Evolutionary conservation across 352 stramenopile genomes (phyloP).

Genomic region (Globisporangium emineosum): DNA sequence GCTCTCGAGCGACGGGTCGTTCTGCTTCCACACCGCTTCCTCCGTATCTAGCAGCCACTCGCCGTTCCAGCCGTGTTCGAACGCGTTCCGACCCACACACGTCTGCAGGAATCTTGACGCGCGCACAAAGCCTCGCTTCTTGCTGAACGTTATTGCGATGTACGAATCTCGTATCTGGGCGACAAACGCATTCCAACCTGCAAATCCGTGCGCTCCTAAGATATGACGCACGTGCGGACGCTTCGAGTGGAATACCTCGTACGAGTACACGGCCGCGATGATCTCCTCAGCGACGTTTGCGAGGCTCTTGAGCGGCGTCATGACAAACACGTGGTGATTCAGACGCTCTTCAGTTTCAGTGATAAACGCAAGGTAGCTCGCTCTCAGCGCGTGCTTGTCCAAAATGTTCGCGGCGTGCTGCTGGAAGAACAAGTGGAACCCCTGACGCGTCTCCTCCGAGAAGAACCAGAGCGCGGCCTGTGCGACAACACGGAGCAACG

Average conservation of each 20-base stretch:
- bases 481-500: slow-evolving; percentile 35
- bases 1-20: slow-evolving; percentile 12
- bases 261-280: slow-evolving; percentile 58
- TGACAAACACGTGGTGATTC: slow-evolving; percentile 41
- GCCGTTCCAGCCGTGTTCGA: slow-evolving; percentile 46
- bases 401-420: slow-evolving; percentile 28
- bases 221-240: slow-evolving; percentile 47
- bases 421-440: slow-evolving; percentile 43
- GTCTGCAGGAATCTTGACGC: slow-evolving; percentile 5
- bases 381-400: slow-evolving; percentile 41
- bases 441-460: slow-evolving; percentile 37
- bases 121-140: background rate
- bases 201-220: slow-evolving; percentile 44
- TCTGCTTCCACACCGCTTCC: slow-evolving; percentile 33
- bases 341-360: slow-evolving; percentile 40
- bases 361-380: slow-evolving; percentile 45
- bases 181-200: slow-evolving; percentile 55
- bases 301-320: slow-evolving; percentile 36
- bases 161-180: slow-evolving; percentile 68
- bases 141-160: slow-evolving; percentile 20
- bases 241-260: slow-evolving; percentile 40
- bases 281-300: slow-evolving; percentile 55
- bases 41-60: slow-evolving; percentile 58
- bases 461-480: slow-evolving; percentile 52
- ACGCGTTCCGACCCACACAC: slow-evolving; percentile 20